Percentiles rank a stretch among this genome's conserved stretches.
Evolutionary conservation across 1,139 yeast genomes (phyloP).

Genomic region (Yamadazyma trypodendri): DNA sequence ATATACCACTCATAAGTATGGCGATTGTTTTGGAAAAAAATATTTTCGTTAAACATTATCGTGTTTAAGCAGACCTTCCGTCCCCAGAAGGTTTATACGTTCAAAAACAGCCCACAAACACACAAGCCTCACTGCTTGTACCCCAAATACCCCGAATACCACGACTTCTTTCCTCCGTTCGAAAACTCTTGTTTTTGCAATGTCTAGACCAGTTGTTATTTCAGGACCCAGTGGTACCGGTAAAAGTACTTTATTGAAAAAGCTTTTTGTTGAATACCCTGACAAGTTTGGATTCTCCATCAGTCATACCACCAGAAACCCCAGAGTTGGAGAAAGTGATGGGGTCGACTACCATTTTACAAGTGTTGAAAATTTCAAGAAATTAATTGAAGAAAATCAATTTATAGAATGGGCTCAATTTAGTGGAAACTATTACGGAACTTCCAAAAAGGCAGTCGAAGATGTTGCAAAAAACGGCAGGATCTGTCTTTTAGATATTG

Average conservation of each 20-base stretch:
- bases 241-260: constrained; percentile 88
- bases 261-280: constrained; percentile 87
- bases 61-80: background rate
- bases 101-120: background rate
- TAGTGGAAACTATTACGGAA: constrained; percentile 96
- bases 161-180: background rate
- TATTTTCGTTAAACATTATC: background rate
- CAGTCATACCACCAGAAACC: constrained; percentile 89
- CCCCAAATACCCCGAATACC: no score
- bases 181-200: constrained; percentile 4
- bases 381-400: constrained; percentile 66
- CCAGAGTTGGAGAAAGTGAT: constrained; percentile 87
- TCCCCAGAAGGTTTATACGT: background rate
- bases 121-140: background rate
- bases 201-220: constrained; percentile 77
- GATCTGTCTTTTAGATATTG: constrained; percentile 91
- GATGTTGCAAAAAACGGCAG: constrained; percentile 63
- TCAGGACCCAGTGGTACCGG: constrained; percentile 99
- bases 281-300: constrained; percentile 89
- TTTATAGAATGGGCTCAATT: constrained; percentile 98
- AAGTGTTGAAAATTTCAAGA: constrained; percentile 74
- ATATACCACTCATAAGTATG: no score
- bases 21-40: background rate
- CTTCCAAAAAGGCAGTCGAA: constrained; percentile 80
- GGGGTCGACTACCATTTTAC: constrained; percentile 90